A percentile compares a stretch with the other conserved stretches of the same genome.
phyloP scores from a whole-genome alignment of 257 asterid genomes.

The Gentiana dahurica region DNA sequence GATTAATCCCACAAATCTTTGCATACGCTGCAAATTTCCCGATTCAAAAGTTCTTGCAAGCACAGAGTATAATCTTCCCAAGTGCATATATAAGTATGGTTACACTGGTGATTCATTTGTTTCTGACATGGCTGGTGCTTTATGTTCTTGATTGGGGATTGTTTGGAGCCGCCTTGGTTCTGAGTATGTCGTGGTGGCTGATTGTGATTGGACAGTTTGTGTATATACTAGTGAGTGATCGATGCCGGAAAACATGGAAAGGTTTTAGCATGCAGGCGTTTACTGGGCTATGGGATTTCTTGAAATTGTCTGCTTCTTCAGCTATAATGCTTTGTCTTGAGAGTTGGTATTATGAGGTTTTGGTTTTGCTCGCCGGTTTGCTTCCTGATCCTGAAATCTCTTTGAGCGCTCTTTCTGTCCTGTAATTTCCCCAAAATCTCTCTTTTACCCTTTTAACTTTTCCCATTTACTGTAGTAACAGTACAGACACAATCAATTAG shows the following conservation, averaged over 20 bases:
- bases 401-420: conserved; percentile 13
- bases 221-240: conserved; percentile 8
- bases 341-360: conserved; percentile 12
- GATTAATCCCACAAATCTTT: conserved; percentile 18
- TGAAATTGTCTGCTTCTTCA: conserved; percentile 16
- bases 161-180: conserved; percentile 4
- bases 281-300: conserved; percentile 17
- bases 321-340: conserved; percentile 22
- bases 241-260: conserved; percentile 14
- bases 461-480: no score
- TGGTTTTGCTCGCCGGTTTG: conserved; percentile 17
- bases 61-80: conserved; percentile 13
- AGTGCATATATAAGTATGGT: conserved; percentile 12
- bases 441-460: no score
- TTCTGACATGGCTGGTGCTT: conserved; percentile 11
- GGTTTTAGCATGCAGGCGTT: conserved; percentile 16
- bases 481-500: no score
- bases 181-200: conserved; percentile 17
- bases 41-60: conserved; percentile 16
- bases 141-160: conserved; percentile 15
- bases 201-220: conserved; percentile 14
- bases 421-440: conserved; percentile 1
- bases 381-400: conserved; percentile 14
- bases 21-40: conserved; percentile 20
- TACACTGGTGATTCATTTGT: conserved; percentile 5